phyloP scores from a whole-genome alignment of 2,329 filamentous ascomycete species.

The Ophiocordyceps sinensis region DNA sequence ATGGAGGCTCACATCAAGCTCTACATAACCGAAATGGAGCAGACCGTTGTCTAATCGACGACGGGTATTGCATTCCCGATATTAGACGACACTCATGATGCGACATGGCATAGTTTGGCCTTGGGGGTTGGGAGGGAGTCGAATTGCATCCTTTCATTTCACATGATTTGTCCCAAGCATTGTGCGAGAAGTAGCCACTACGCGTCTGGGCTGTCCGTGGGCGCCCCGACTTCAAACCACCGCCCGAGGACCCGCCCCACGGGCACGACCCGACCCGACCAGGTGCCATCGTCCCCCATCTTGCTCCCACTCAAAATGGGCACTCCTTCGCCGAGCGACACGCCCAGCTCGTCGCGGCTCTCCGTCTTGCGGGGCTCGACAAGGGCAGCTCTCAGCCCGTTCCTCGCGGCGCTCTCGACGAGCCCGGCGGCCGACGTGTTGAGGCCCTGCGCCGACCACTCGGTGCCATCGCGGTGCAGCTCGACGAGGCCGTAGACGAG shows the following conservation, averaged over 20 bases:
- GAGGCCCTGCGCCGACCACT: constrained; percentile 64
- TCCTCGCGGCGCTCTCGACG: constrained; percentile 42
- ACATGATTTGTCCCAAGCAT: not conserved
- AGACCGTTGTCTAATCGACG: constrained; percentile 42
- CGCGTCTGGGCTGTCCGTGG: not conserved
- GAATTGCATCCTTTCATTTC: not conserved
- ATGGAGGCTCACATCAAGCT: constrained; percentile 94
- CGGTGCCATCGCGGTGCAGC: constrained; percentile 52
- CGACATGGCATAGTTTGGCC: constrained; percentile 1
- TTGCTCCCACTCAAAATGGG: constrained; percentile 47
- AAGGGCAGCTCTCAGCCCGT: constrained; percentile 28
- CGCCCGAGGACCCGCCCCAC: constrained; percentile 42
- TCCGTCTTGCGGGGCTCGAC: constrained; percentile 26
- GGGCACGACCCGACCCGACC: constrained; percentile 44
- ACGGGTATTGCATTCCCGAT: too few relatives aligned
- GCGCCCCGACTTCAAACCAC: constrained; percentile 42
- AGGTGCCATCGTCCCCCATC: constrained; percentile 35
- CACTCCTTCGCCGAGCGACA: constrained; percentile 34
- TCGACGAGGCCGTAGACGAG: constrained; percentile 51
- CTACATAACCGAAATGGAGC: constrained; percentile 98
- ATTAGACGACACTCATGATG: not conserved
- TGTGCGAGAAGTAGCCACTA: too few relatives aligned
- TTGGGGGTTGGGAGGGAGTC: not conserved
- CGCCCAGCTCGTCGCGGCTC: constrained; percentile 16
- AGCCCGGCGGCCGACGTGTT: constrained; percentile 45